Conservation (phyloP, 306 rosid genomes). For the Cajanus cajan region DNA sequence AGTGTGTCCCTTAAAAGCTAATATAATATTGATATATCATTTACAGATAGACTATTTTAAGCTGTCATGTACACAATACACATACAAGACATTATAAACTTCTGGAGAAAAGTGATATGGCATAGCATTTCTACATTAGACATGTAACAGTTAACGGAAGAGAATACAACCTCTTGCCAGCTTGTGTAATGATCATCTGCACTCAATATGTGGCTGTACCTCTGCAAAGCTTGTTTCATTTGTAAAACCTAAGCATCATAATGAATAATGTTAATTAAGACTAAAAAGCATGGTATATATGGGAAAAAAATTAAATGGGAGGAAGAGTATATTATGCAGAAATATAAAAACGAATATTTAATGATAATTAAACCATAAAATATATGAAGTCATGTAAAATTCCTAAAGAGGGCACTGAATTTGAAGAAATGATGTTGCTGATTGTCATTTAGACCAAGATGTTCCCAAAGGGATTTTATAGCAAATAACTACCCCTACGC, state of each 20-base stretch:
- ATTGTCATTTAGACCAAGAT: constrained; percentile 10
- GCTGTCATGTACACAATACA: constrained; percentile 2
- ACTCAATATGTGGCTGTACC: constrained; percentile 79
- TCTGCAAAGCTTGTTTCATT: constrained; percentile 86
- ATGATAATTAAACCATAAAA: background rate
- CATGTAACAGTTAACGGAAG: constrained; percentile 16
- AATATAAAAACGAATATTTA: constrained; percentile 5
- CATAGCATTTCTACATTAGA: background rate
- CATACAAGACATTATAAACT: constrained; percentile 10
- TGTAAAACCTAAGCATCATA: constrained; percentile 67
- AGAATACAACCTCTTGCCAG: constrained; percentile 91
- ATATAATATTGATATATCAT: background rate
- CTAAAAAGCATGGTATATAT: background rate
- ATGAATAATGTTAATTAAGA: constrained; percentile 35
- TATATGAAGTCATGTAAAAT: background rate
- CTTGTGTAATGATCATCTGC: constrained; percentile 85
- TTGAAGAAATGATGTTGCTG: background rate
- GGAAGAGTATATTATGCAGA: background rate
- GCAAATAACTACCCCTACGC: background rate
- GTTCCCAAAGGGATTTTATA: background rate
- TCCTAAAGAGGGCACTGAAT: background rate
- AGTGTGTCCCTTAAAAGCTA: background rate
- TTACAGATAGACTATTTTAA: constrained; percentile 8
- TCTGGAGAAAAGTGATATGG: constrained; percentile 1
- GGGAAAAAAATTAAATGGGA: background rate